phyloP scores from a whole-genome alignment of 148 eudicot species.

The Polygonum maritimum region DNA sequence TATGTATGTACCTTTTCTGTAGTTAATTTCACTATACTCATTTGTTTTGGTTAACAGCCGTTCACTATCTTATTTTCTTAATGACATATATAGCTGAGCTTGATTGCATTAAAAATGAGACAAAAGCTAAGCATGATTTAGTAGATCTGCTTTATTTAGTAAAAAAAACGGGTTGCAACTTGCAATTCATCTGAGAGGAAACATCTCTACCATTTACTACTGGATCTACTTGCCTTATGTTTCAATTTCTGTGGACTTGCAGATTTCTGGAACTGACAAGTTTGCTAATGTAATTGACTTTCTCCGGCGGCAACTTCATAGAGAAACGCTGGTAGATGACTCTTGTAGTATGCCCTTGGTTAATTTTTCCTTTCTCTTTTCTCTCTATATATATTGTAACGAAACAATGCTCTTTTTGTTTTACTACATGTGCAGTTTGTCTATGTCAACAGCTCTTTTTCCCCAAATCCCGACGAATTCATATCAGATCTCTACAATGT shows the following conservation, averaged over 20 bases:
- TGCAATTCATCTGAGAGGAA: neutral
- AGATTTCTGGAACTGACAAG: conserved; percentile 82
- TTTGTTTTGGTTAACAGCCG: neutral
- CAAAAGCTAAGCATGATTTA: neutral
- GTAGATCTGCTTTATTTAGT: neutral
- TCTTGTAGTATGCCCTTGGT: conserved; percentile 4
- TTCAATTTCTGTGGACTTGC: neutral
- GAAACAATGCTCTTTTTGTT: neutral
- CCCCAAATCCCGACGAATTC: conserved; percentile 85
- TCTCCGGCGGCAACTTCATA: conserved; percentile 82
- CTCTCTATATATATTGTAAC: neutral
- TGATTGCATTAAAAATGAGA: neutral
- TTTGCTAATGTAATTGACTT: conserved; percentile 84
- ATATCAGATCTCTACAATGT: conserved; percentile 77
- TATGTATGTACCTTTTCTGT: neutral
- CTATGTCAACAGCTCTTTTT: conserved; percentile 89
- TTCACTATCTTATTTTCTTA: neutral
- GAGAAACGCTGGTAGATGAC: conserved; percentile 64
- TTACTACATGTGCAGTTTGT: conserved; percentile 46
- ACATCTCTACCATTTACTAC: neutral
- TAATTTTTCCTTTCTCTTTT: neutral
- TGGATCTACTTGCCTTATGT: neutral
- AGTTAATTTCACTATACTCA: neutral
- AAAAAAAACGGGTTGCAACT: neutral
- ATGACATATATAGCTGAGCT: neutral